Evolutionary conservation across 2,329 filamentous ascomycete genomes (phyloP), one percentile per base, ranked within the genome.

Genomic region (Cordyceps cateniannulata): DNA sequence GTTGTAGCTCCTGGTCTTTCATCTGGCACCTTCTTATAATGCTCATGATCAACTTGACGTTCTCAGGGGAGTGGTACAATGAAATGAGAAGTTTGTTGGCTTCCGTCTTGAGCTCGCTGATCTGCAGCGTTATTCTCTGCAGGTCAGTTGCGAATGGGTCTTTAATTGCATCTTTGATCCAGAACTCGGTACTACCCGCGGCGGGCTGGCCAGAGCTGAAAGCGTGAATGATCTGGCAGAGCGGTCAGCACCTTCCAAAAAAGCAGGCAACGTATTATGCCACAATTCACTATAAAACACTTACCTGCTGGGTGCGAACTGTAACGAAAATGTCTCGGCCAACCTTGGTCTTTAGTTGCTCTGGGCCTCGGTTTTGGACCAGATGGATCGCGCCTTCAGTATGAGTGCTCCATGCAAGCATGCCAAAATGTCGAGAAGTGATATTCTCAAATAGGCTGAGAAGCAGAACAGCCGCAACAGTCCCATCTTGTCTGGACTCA

Each of bases 341-440:
- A 2, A 76, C 73, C 68, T 78, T 80, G 16, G 81, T 84, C 47
- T 74, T 73, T 10, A 85, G 68, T 65, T 85, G 82, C 63, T 81
- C 79, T 65, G 77, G 79, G 5, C 84, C 83, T 50, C 85, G 78
- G 10, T 80, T 77, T 68, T 81, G 83, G 58, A 85, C 81, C 1
- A 87, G 73, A 64, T 84, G 80, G 35, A 86, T 80, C n/a, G 85
- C 85, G 3, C 84, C 85, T 62, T 86, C 81, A n/a, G 83, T 79
- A 65, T 87, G 85, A 10, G 83, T 84, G 4, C 82, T 83, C 85
- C 85, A 87, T 1, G 83, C 82, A 60, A 80, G 73, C 68, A 81
- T 79, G 38, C 79, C 81, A 54, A 82, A 71, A 57, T 81, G 78
- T 62, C 79, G 81, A 14, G 81, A 79, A 0, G 79, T 80, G 49